Percentiles rank a stretch among this genome's conserved stretches.
These are phyloP conservation scores for Schizonepeta tenuifolia DNA, from an alignment of 257 asterid genomes.

Conservation along the genomic window DNA sequence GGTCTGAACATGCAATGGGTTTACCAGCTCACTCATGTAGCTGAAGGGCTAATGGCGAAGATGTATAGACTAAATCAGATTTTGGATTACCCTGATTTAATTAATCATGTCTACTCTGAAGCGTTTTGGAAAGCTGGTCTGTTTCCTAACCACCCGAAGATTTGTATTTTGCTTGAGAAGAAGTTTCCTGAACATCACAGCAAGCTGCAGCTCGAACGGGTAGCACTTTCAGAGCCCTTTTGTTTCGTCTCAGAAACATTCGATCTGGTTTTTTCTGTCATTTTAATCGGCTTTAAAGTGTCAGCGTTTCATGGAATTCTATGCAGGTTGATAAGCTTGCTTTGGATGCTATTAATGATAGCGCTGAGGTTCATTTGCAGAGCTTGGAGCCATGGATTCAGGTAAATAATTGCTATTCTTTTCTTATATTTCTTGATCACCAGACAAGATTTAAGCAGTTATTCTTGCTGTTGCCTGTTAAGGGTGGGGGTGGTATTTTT, in stretches of 20 bases:
- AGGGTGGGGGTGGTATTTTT: background rate
- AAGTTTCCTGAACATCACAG: constrained; percentile 98
- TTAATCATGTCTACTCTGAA: constrained; percentile 79
- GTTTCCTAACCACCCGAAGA: constrained; percentile 89
- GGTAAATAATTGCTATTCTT: constrained; percentile 42
- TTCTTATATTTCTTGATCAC: constrained; percentile 17
- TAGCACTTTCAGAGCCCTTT: constrained; percentile 38
- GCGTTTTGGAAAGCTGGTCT: constrained; percentile 97
- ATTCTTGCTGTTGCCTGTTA: background rate
- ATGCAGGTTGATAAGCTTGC: constrained; percentile 89
- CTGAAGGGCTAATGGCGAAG: constrained; percentile 97
- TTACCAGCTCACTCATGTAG: constrained; percentile 93
- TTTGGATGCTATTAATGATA: constrained; percentile 82
- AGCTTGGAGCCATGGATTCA: constrained; percentile 98
- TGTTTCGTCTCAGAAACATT: constrained; percentile 14
- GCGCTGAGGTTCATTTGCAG: constrained; percentile 86
- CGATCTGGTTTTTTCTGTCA: constrained; percentile 5
- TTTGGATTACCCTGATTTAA: constrained; percentile 90
- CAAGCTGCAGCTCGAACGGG: constrained; percentile 96
- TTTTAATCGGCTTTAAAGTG: constrained; percentile 22
- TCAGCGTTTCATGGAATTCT: constrained; percentile 31
- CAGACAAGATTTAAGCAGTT: background rate
- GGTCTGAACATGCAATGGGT: constrained; percentile 98
- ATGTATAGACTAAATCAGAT: constrained; percentile 93
- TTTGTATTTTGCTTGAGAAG: constrained; percentile 82